These are phyloP conservation scores for Rhypophila decipiens DNA, from an alignment of 495 filamentous ascomycete genomes.

Conservation along the genomic window DNA sequence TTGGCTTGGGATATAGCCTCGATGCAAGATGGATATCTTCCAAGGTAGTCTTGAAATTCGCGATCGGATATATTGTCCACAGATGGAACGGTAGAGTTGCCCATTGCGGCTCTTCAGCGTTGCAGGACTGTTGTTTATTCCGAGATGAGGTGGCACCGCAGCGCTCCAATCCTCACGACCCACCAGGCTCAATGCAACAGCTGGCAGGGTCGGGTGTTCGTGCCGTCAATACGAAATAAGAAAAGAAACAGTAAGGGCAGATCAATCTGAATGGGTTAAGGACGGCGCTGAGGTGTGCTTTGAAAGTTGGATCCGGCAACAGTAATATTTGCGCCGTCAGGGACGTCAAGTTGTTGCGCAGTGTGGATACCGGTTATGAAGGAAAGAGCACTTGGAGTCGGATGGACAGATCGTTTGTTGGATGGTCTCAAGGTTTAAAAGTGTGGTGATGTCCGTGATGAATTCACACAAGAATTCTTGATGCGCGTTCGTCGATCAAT, in stretches of 20 bases:
- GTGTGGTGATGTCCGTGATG: no score
- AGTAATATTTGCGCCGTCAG: no score
- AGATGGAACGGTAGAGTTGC: constrained; percentile 15
- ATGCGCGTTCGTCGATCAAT: no score
- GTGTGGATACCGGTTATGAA: no score
- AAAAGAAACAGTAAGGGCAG: not conserved
- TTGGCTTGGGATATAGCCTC: constrained; percentile 34
- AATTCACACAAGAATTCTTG: no score
- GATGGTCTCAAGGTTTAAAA: no score
- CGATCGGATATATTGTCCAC: constrained; percentile 27
- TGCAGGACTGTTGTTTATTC: constrained; percentile 4
- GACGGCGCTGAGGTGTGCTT: no score
- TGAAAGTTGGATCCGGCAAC: no score
- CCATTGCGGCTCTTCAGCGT: constrained; percentile 22
- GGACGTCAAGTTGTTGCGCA: no score
- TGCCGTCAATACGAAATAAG: constrained; percentile 5
- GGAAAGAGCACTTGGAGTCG: no score
- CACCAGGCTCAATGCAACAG: constrained; percentile 13
- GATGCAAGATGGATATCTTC: constrained; percentile 32
- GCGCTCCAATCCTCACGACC: constrained; percentile 7
- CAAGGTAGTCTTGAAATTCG: constrained; percentile 26
- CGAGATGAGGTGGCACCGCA: constrained; percentile 11
- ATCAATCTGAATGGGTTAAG: no score
- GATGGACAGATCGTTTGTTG: no score
- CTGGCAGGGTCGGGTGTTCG: constrained; percentile 14